A percentile compares a stretch with the other conserved stretches of the same genome.
These are phyloP conservation scores for Dictyostelium brefeldianum DNA, from an alignment of 78 protist genomes.

Conservation along the genomic window DNA sequence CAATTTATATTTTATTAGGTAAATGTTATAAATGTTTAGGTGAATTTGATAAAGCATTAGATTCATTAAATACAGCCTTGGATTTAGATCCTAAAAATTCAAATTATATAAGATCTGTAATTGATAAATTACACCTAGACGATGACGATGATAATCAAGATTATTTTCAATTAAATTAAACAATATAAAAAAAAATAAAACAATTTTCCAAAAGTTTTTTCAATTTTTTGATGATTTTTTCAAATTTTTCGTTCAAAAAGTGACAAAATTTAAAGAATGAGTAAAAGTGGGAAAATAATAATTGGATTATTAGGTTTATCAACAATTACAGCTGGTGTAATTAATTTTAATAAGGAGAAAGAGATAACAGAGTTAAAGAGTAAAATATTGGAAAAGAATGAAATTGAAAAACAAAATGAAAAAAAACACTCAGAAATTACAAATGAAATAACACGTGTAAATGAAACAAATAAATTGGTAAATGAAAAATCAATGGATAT, in stretches of 20 bases:
- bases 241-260: too few species aligned
- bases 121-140: slow-evolving; percentile 48
- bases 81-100: slow-evolving; percentile 84
- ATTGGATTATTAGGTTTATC: not conserved
- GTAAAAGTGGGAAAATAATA: not conserved
- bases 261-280: too few species aligned
- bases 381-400: not conserved
- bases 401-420: not conserved
- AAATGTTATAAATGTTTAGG: slow-evolving; percentile 81
- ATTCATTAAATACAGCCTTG: slow-evolving; percentile 53
- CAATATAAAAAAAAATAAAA: not conserved
- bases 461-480: not conserved
- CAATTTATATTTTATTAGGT: slow-evolving; percentile 87
- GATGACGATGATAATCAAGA: slow-evolving; percentile 64
- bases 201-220: too few species aligned
- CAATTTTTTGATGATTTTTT: too few species aligned
- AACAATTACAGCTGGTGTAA: not conserved
- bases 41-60: slow-evolving; percentile 47
- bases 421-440: not conserved
- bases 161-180: slow-evolving; percentile 26
- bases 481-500: not conserved
- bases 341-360: not conserved
- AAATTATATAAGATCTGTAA: slow-evolving; percentile 42
- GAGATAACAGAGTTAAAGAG: not conserved
- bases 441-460: not conserved